Evolutionary conservation across 805 yeast species (phyloP).

Genomic region (Candida peoriensis): DNA sequence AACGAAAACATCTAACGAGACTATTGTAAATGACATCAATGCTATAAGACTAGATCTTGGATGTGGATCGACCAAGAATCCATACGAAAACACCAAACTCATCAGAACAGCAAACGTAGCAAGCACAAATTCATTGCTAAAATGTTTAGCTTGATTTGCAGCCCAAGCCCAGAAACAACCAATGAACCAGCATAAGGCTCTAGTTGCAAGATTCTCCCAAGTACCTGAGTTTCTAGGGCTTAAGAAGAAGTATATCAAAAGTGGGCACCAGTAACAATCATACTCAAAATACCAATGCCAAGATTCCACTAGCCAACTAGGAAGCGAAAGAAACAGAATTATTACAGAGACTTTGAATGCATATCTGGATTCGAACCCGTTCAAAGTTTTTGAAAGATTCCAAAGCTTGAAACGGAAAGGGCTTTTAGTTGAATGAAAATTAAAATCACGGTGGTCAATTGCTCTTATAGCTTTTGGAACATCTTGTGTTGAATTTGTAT

Average conservation of each 20-base stretch:
- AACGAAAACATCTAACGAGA: constrained; percentile 28
- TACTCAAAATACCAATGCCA: constrained; percentile 37
- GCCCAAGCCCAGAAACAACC: constrained; percentile 47
- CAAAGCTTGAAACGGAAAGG: constrained; percentile 34
- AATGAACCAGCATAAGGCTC: constrained; percentile 31
- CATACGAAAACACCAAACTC: constrained; percentile 28
- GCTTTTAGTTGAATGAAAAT: constrained; percentile 32
- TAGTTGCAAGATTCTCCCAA: constrained; percentile 29
- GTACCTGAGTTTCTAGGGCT: constrained; percentile 38
- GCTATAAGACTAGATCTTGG: constrained; percentile 40
- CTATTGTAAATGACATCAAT: constrained; percentile 35
- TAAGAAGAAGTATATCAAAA: constrained; percentile 30
- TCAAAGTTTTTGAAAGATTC: constrained; percentile 28
- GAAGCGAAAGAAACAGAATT: constrained; percentile 34
- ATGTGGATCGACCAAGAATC: constrained; percentile 32
- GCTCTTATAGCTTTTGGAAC: constrained; percentile 28
- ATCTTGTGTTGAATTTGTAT: background rate
- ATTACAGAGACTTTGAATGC: constrained; percentile 36
- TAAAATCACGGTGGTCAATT: constrained; percentile 37
- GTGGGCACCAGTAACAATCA: constrained; percentile 40
- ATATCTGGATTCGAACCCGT: constrained; percentile 37
- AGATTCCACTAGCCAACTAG: constrained; percentile 37
- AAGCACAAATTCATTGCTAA: constrained; percentile 33
- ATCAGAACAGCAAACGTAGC: constrained; percentile 35
- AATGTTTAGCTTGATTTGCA: constrained; percentile 34